Conservation (phyloP, 495 filamentous ascomycete genomes). For the Aspergillus steynii region DNA sequence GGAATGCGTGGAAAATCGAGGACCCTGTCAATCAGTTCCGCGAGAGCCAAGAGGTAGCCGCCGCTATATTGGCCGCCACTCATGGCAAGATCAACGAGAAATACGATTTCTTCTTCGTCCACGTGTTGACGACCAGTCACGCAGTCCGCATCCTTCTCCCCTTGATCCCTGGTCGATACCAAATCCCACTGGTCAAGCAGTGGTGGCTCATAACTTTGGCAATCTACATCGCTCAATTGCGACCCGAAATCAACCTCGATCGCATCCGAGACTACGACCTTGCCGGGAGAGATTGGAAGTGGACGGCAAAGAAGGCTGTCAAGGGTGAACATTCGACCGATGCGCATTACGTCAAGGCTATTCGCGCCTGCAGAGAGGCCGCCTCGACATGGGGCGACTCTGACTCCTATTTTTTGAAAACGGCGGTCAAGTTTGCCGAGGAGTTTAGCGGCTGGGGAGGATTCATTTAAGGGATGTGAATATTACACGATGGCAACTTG, state of each 20-base stretch:
- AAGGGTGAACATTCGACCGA: conserved; percentile 65
- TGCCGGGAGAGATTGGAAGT: conserved; percentile 70
- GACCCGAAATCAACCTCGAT: conserved; percentile 68
- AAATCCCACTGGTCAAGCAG: conserved; percentile 70
- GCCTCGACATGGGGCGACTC: conserved; percentile 83
- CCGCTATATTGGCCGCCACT: conserved; percentile 67
- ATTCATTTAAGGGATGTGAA: conserved; percentile 35
- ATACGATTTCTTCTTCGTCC: conserved; percentile 86
- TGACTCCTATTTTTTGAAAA: conserved; percentile 71
- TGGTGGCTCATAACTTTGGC: conserved; percentile 86
- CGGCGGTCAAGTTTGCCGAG: conserved; percentile 75
- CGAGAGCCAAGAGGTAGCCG: conserved; percentile 74
- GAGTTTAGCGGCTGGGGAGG: conserved; percentile 78
- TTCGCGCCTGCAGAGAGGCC: conserved; percentile 72
- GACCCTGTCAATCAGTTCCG: conserved; percentile 69
- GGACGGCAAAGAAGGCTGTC: conserved; percentile 67
- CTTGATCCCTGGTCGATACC: conserved; percentile 68
- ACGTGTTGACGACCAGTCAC: conserved; percentile 80
- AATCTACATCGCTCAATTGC: conserved; percentile 72
- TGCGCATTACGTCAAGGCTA: conserved; percentile 80
- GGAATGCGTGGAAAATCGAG: conserved; percentile 77
- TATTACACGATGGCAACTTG: background rate
- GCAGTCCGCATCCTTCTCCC: conserved; percentile 85
- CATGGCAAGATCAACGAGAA: conserved; percentile 35
- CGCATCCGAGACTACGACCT: conserved; percentile 60